Evolutionary conservation across 1,284 basidiomycete genomes (phyloP), one percentile per base, ranked within the genome.

Genomic region (Mycena sp.): DNA sequence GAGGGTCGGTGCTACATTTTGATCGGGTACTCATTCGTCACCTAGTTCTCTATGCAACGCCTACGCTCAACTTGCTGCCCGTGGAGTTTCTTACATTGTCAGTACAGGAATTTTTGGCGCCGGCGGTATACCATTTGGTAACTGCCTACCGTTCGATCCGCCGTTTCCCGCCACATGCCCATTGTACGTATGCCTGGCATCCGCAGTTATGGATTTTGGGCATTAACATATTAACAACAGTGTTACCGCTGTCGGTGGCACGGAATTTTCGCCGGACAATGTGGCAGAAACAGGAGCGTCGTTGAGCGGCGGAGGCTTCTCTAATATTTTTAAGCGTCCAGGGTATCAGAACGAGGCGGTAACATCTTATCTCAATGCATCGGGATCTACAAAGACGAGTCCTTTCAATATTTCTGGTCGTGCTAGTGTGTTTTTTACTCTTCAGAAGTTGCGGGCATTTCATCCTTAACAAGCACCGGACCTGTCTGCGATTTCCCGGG

Each of bases 111-210:
- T 35, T 44, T 45, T 19, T 4, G 19, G 52, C 3, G 38, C 28
- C 5, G 53, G 53, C 6, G 19, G 19, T 30, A 23, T 35, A 26
- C 40, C 23, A 12, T 16, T 30, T 7, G 6, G 16, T 21, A 28
- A 26, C 29, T 55, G 53, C 32, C 37, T 2, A 3, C 32, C 32
- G 12, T 19, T 46, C 29, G 23, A 45, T 12, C 30, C 53, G 26
- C 53, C 54, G 3, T 56, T 56, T 17, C 54, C 54, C 6, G 54
- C 54, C 17, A 46, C 54, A 29, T 56, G 54, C 17, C 54, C 54
- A 4, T 56, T 56, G 54, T 56, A n/a, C 35, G 54, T 38, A 26
- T 29, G n/a, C 23, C 12, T 16, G 7, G 4, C 16, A 35, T 35
- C n/a, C n/a, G n/a, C n/a, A n/a, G n/a, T n/a, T n/a, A n/a, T n/a